phyloP scores from a whole-genome alignment of 495 filamentous ascomycete species.

The Penicillium canariense region DNA sequence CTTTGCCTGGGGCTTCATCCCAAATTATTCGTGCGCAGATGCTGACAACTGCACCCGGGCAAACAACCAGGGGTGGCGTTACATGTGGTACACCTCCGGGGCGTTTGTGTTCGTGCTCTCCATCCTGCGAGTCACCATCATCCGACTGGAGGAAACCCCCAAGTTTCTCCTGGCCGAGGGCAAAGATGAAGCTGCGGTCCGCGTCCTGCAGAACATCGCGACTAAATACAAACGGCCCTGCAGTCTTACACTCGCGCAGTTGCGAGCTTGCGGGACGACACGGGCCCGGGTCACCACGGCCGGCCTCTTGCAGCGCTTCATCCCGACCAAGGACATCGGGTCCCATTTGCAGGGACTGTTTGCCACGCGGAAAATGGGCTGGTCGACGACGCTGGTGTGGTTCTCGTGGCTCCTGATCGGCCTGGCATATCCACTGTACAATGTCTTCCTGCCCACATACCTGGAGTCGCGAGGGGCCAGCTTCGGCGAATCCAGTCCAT shows the following conservation, averaged over 20 bases:
- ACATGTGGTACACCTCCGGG: constrained; percentile 57
- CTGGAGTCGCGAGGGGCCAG: constrained; percentile 46
- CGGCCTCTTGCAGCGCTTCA: constrained; percentile 21
- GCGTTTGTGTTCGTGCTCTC: constrained; percentile 66
- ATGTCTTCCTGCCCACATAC: constrained; percentile 61
- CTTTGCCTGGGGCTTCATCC: constrained; percentile 49
- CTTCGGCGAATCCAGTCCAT: constrained; percentile 44
- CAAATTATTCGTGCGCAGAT: constrained; percentile 34
- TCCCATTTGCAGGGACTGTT: constrained; percentile 64
- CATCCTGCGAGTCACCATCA: constrained; percentile 62
- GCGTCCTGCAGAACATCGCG: constrained; percentile 60
- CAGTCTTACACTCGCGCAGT: constrained; percentile 58
- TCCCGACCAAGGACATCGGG: constrained; percentile 47
- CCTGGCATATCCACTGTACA: constrained; percentile 67
- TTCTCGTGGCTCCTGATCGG: constrained; percentile 69
- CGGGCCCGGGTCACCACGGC: constrained; percentile 23
- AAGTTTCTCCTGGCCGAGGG: constrained; percentile 68
- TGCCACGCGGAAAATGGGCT: constrained; percentile 55
- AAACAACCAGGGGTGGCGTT: constrained; percentile 56
- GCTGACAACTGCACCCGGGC: constrained; percentile 38
- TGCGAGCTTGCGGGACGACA: constrained; percentile 31
- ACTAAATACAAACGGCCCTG: constrained; percentile 60
- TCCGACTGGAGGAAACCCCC: constrained; percentile 67
- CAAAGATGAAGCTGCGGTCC: constrained; percentile 59
- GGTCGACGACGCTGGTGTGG: constrained; percentile 66